Evolutionary conservation across 1,139 yeast species (phyloP).

Genomic region (Williopsis jadinii): DNA sequence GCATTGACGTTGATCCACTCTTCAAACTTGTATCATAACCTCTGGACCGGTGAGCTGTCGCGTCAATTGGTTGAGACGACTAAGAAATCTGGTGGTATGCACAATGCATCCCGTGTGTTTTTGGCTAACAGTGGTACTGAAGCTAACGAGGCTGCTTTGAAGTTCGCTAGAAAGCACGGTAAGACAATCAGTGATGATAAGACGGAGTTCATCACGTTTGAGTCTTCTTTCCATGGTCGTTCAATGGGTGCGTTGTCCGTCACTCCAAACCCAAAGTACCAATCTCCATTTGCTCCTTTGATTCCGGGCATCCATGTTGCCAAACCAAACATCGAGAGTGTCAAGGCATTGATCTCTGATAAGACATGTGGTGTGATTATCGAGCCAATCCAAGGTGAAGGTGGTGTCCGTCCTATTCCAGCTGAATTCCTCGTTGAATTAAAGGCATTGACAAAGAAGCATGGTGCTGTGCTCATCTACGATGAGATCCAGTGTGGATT

Average conservation of each 20-base stretch:
- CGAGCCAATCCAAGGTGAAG: conserved; percentile 98
- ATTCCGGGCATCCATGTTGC: conserved; percentile 77
- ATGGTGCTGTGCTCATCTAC: conserved; percentile 72
- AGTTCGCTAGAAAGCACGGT: conserved; percentile 88
- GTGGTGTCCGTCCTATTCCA: conserved; percentile 74
- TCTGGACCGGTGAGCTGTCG: conserved; percentile 77
- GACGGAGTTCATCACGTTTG: conserved; percentile 75
- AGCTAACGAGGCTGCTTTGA: conserved; percentile 96
- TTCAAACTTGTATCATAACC: conserved; percentile 78
- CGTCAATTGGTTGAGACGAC: conserved; percentile 67
- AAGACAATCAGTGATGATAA: conserved; percentile 48
- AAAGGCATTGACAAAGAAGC: conserved; percentile 59
- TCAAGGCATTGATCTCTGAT: conserved; percentile 52
- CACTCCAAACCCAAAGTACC: conserved; percentile 89
- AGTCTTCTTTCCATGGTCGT: conserved; percentile 90
- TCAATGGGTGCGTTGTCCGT: conserved; percentile 90
- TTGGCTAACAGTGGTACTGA: conserved; percentile 92
- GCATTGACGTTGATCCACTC: conserved; percentile 70
- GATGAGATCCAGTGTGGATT: conserved; percentile 98
- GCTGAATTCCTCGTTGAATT: conserved; percentile 58
- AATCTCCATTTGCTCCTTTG: conserved; percentile 82
- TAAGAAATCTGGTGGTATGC: conserved; percentile 66
- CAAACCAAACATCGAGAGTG: conserved; percentile 48
- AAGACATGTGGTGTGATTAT: conserved; percentile 88
- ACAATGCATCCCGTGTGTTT: conserved; percentile 75